Evolutionary conservation across 148 eudicot genomes (phyloP), one percentile per base, ranked within the genome.

Genomic region (Vaccinium myrtillus): DNA sequence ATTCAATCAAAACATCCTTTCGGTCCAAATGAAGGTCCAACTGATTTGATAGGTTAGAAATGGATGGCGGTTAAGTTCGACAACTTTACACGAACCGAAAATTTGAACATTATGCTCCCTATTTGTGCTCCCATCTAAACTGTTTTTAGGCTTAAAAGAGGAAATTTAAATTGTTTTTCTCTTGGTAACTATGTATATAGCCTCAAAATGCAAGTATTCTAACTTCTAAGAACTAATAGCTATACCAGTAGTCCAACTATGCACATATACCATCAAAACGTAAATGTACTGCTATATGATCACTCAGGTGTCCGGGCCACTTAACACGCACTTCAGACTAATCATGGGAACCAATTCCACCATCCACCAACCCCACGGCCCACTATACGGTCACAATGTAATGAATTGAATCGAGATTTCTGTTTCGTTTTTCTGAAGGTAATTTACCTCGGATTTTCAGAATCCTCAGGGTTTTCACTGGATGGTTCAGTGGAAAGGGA

Each of bases 391-490:
- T 43, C 46, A 43, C 6, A 46, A n/a, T 53, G 4, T 46, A 36
- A 32, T 19, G 49, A 80, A 18, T 58, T 39, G 23, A 53, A 77
- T 77, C 48, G 8, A n/a, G 30, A 21, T 78, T 77, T 59, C 15
- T 39, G 27, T 48, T 80, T 80, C 18, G 2, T 25, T 32, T 49
- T 39, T 43, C 46, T 43, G 2, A 43, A 43, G 46, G 46, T 43
- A 43, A 43, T 43, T 43, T 87, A 87, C 88, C 88, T 77, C 53
- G 21, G 15, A 48, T 5, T 59, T 25, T 81, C 80, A 27, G 80
- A 79, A 79, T 79, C 83, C 77, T 27, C 49, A 1, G 51, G 5
- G 51, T 56, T 30, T 81, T 81, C 82, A 53, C 71, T 3, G 48
- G 49, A 78, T 63, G 69, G 77, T 79, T 59, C 48, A 32, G 36